A percentile compares a stretch with the other conserved stretches of the same genome.
Conservation (phyloP, 1,284 basidiomycete species). For the Ceratobasidium papillatum region DNA sequence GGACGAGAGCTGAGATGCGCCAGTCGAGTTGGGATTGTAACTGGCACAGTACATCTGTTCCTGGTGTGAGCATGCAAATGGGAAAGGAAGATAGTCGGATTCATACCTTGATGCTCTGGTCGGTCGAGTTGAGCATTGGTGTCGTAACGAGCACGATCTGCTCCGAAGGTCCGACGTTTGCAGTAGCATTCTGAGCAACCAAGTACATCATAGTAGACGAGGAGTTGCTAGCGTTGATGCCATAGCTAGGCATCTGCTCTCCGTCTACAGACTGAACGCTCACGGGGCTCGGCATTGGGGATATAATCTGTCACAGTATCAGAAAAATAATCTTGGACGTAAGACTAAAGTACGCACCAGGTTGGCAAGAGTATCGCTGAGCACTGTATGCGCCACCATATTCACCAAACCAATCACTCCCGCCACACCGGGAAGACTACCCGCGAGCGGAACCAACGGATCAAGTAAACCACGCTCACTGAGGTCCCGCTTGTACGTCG, state of each 20-base stretch:
- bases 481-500: neutral
- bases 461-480: conserved; percentile 17
- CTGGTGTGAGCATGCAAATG: neutral
- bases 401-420: conserved; percentile 12
- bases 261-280: conserved; percentile 10
- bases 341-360: conserved; percentile 15
- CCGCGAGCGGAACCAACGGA: conserved; percentile 10
- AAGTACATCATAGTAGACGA: conserved; percentile 35
- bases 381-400: conserved; percentile 9
- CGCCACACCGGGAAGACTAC: conserved; percentile 4
- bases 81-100: neutral
- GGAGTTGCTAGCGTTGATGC: conserved; percentile 34
- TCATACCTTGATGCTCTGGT: conserved; percentile 19
- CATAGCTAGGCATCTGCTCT: conserved; percentile 24
- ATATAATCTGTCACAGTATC: conserved; percentile 12
- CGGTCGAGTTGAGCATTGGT: conserved; percentile 23
- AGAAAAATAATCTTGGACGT: neutral
- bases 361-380: conserved; percentile 22
- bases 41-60: conserved; percentile 27
- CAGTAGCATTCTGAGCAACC: conserved; percentile 19
- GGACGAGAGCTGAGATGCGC: conserved; percentile 22
- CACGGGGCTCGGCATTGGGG: conserved; percentile 14
- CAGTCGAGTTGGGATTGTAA: conserved; percentile 14
- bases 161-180: conserved; percentile 23
- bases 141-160: conserved; percentile 22